phyloP scores from a whole-genome alignment of 805 yeast species.

The Groenewaldozyma tartarivorans region DNA sequence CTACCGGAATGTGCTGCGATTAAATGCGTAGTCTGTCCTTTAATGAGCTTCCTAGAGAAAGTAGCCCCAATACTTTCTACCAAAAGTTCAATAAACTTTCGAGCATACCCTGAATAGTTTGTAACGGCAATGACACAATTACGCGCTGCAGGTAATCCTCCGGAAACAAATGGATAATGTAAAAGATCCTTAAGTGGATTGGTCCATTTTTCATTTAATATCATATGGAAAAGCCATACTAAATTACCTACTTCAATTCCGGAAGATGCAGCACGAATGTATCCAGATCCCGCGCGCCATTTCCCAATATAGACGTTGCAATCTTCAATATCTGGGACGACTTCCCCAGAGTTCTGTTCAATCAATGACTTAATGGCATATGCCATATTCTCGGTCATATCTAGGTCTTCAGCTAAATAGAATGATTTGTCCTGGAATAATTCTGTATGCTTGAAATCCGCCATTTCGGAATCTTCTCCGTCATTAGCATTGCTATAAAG shows the following conservation, averaged over 20 bases:
- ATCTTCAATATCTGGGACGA: conserved; percentile 23
- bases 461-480: conserved; percentile 1
- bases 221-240: conserved; percentile 66
- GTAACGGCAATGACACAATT: conserved; percentile 57
- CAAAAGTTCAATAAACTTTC: conserved; percentile 58
- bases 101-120: conserved; percentile 77
- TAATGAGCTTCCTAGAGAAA: conserved; percentile 50
- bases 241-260: conserved; percentile 51
- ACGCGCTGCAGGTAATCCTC: conserved; percentile 44
- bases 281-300: conserved; percentile 50
- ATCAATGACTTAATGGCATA: conserved; percentile 38
- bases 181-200: conserved; percentile 48
- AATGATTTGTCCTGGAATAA: conserved; percentile 37
- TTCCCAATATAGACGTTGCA: conserved; percentile 52
- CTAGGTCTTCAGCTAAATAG: conserved; percentile 46
- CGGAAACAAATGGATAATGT: conserved; percentile 57
- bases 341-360: conserved; percentile 44
- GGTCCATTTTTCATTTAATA: conserved; percentile 45
- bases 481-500: not conserved
- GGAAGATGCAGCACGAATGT: conserved; percentile 34
- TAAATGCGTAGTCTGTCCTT: conserved; percentile 60
- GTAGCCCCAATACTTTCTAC: conserved; percentile 64
- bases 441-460: conserved; percentile 7
- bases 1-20: conserved; percentile 63
- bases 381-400: conserved; percentile 36